Evolutionary conservation across 768 basidiomycete species (phyloP), one percentile per base, ranked within the genome.

Genomic region (Trametes sanguinea): DNA sequence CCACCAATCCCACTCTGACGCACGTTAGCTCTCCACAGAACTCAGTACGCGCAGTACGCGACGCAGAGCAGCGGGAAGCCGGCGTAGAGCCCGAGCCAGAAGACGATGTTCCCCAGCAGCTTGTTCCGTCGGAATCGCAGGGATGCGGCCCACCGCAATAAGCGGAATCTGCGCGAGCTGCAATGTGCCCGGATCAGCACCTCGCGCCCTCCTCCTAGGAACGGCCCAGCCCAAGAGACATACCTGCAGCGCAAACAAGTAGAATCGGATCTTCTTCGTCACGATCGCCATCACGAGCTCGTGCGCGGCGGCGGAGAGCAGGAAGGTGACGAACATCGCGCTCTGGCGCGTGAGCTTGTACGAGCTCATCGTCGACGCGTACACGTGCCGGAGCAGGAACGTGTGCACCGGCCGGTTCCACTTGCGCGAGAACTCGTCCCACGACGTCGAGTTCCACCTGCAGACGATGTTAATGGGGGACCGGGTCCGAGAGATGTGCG

Each of bases 331-430:
- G 69, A 96, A 86, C 83, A 96, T 93, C 10, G 97, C 97, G n/a
- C 83, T 80, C 5, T 82, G 81, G 60, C 83, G 85, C 45, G 92
- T 90, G 54, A 97, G 75, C 61, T 84, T 81, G 73, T 92, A 90
- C 55, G 86, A 83, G 47, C 84, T 78, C 59, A 96, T 92, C 6
- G 92, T 86, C 9, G 94, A 90, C 2, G 94, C 89, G 68, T 99
- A 99, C 35, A 99, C 95, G 72, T 99, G 97, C 10, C 94, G 87
- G 16, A 98, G 82, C 42, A 99, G 84, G 83, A 93, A 93, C n/a
- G 83, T 82, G 67, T 98, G 89, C 35, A 98, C 96, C 10, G 96
- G 96, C 66, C 92, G 94, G 77, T 98, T 98, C 96, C 97, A 98
- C 77, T 96, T 95, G 46, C 97, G 87, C 3, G 95, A 92, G 73